Percentiles rank a stretch among this genome's conserved stretches.
phyloP scores from a whole-genome alignment of 352 stramenopile genomes.

The Phytophthora brassicae region DNA sequence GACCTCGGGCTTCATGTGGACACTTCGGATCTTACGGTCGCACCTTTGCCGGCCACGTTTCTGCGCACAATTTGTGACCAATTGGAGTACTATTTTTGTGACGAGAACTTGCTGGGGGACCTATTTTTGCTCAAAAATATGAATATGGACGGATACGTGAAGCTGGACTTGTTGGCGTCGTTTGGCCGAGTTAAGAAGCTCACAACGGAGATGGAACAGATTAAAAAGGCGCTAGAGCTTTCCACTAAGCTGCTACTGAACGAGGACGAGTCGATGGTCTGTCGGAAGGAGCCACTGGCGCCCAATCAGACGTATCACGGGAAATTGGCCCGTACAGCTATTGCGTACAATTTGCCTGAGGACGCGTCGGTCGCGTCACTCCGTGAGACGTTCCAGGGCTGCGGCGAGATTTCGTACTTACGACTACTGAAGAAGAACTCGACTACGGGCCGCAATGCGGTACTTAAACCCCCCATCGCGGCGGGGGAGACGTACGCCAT shows the following conservation, averaged over 20 bases:
- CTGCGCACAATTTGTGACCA: constrained; percentile 86
- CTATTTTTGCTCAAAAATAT: constrained; percentile 89
- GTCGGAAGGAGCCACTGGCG: constrained; percentile 79
- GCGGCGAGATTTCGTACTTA: constrained; percentile 84
- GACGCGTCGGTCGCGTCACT: constrained; percentile 84
- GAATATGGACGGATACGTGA: constrained; percentile 88
- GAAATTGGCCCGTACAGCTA: constrained; percentile 82
- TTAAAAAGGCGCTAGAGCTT: constrained; percentile 81
- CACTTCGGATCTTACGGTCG: constrained; percentile 26
- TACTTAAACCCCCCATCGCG: constrained; percentile 87
- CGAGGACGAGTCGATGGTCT: constrained; percentile 84
- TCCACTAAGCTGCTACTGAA: constrained; percentile 85
- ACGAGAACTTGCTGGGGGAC: constrained; percentile 85
- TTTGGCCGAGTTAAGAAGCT: constrained; percentile 89
- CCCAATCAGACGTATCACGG: constrained; percentile 86
- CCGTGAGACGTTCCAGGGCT: constrained; percentile 83
- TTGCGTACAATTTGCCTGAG: constrained; percentile 87
- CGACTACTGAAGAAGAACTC: constrained; percentile 90
- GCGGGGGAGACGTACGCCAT: constrained; percentile 88
- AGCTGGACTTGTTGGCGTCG: constrained; percentile 79
- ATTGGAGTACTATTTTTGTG: constrained; percentile 89
- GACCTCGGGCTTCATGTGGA: constrained; percentile 44
- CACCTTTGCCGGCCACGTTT: constrained; percentile 74
- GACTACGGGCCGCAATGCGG: constrained; percentile 82
- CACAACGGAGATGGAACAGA: constrained; percentile 78